These are phyloP conservation scores for Pyricularia sp. DNA, from an alignment of 2,329 filamentous ascomycete species.

Conservation along the genomic window DNA sequence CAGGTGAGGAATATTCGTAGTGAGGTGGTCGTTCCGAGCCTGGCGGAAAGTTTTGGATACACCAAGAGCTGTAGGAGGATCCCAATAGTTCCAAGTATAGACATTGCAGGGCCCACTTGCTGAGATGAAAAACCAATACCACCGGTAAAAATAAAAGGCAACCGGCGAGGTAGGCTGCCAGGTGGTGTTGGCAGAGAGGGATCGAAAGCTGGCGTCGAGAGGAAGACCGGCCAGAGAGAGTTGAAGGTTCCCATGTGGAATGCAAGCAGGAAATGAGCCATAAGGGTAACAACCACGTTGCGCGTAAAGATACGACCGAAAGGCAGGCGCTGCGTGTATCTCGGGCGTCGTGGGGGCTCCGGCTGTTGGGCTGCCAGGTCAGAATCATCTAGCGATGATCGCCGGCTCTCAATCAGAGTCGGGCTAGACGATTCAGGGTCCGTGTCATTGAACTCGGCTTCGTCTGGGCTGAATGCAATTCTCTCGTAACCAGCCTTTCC, in stretches of 20 bases:
- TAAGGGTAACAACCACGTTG: conserved; percentile 40
- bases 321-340: conserved; percentile 34
- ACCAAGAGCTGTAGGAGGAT: conserved; percentile 58
- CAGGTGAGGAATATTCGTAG: conserved; percentile 57
- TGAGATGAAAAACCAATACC: conserved; percentile 62
- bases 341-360: conserved; percentile 9
- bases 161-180: conserved; percentile 18
- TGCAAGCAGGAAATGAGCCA: conserved; percentile 56
- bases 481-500: conserved; percentile 1
- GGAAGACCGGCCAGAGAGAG: conserved; percentile 62
- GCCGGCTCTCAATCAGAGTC: background rate
- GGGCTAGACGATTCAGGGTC: background rate
- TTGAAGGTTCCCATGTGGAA: conserved; percentile 68
- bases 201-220: conserved; percentile 54
- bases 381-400: background rate
- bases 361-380: background rate
- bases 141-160: conserved; percentile 55
- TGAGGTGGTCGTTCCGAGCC: conserved; percentile 53
- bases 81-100: conserved; percentile 63
- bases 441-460: background rate
- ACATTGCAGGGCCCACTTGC: conserved; percentile 64
- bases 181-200: conserved; percentile 18
- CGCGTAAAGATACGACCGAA: conserved; percentile 42
- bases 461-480: background rate
- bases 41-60: conserved; percentile 54